Base-by-base conservation (phyloP, 1,139 yeast genomes). In the Blastobotrys raffinosifermentans region DNA sequence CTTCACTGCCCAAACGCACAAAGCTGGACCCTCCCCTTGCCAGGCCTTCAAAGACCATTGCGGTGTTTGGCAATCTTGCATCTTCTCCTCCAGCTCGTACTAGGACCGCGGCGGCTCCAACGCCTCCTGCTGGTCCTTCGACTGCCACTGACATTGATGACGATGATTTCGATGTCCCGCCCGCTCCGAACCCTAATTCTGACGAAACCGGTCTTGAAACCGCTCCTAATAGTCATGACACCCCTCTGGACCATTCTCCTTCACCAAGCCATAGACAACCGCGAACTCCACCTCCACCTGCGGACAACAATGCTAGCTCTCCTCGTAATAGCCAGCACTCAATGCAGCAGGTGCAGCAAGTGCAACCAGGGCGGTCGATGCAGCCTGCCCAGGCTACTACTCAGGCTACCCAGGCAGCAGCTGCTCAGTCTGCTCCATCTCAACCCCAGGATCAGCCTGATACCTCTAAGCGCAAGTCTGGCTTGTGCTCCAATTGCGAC, bases 401-500 rank as follows among this genome's bases (percentile, higher is more conserved):
- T 5, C 31, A 29, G 21, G n/a, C 31, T 11, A 19, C 31, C 22
- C 27, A 31, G 10, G 31, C 23, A 11, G 11, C 27, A 25, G 7
- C 27, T 6, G 14, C 27, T 6, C 14, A 25, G 11, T 25, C 27
- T 25, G 27, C 27, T n/a, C 27, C 11, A 25, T 8, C 11, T 14
- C 27, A 8, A 14, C 27, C 7, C 11, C 27, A 8, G 27, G 27
- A 6, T 25, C 27, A 6, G 27, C 15, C n/a, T 6, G 14, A 25
- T 6, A 25, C 13, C 15, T 25, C 27, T 6, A 25, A 25, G 27
- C 11, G 14, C 6, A n/a, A n/a, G n/a, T 25, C 27, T 8, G 27
- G 14, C 7, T 8, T 25, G n/a, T 64, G 69, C 43, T 52, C 48
- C 16, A 65, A 65, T 48, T 64, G 69, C 40, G 65, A 66, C 9